A percentile compares a stretch with the other conserved stretches of the same genome.
phyloP scores from a whole-genome alignment of 2,329 filamentous ascomycete genomes.

The Trichoderma guizhouense region DNA sequence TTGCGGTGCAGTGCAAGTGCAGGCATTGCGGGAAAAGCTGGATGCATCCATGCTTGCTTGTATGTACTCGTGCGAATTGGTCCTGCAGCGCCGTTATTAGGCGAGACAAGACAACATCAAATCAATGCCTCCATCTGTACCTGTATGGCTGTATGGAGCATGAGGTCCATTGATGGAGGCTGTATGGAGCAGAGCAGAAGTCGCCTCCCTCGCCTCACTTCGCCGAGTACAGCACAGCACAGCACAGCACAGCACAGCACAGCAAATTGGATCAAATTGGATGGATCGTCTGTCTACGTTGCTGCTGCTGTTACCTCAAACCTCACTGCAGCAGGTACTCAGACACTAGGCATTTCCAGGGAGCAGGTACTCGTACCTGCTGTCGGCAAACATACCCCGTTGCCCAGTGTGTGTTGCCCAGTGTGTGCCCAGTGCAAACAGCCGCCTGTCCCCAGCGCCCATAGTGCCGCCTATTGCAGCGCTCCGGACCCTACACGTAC shows the following conservation, averaged over 20 bases:
- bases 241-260: not conserved
- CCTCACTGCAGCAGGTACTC: not conserved
- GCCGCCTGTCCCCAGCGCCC: constrained; percentile 8
- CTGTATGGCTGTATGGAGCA: not conserved
- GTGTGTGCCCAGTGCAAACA: constrained; percentile 10
- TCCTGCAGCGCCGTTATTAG: not conserved
- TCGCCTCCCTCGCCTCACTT: not conserved
- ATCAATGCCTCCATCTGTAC: not conserved
- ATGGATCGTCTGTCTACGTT: too few species aligned
- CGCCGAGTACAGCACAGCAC: not conserved
- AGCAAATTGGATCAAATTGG: not conserved
- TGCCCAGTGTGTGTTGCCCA: constrained; percentile 17
- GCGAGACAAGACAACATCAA: not conserved
- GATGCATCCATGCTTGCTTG: not conserved
- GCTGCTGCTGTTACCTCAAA: not conserved
- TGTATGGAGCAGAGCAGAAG: not conserved
- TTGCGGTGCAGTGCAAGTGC: not conserved
- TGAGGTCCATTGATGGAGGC: too few species aligned
- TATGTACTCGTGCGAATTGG: not conserved
- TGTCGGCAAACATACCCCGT: not conserved
- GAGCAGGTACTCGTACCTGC: constrained; percentile 16
- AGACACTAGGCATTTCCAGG: not conserved
- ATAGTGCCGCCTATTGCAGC: constrained; percentile 5
- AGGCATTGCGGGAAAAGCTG: not conserved
- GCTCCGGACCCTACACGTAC: not conserved